Evolutionary conservation across 2,329 filamentous ascomycete genomes (phyloP).

Genomic region (Fusarium multiceps): DNA sequence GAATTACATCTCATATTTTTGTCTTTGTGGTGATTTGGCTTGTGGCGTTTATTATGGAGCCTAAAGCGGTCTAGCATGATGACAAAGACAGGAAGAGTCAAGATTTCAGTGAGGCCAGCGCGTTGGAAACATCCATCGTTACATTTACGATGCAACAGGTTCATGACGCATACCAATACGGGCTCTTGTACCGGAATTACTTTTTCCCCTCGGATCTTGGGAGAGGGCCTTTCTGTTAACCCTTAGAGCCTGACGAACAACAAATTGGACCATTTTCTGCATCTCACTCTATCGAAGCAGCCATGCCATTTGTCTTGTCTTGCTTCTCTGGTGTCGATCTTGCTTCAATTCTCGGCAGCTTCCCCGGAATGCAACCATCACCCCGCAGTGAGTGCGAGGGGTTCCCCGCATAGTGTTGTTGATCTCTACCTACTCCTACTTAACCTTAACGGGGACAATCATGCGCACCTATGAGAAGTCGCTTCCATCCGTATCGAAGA

Average conservation of each 20-base stretch:
- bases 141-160: neutral
- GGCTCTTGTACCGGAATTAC: no score
- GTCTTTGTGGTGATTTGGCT: neutral
- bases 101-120: neutral
- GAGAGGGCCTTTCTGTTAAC: neutral
- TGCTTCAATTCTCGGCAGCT: neutral
- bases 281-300: no score
- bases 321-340: neutral
- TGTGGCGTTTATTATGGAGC: neutral
- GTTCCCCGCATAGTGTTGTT: neutral
- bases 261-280: no score
- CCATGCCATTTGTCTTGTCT: neutral
- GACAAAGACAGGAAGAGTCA: neutral
- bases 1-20: neutral
- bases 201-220: no score
- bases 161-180: neutral
- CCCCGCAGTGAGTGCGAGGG: neutral
- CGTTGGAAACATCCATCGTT: neutral
- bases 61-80: neutral
- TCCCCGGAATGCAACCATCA: neutral
- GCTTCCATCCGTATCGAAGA: no score
- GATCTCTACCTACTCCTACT: neutral
- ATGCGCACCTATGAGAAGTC: neutral
- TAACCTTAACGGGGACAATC: neutral
- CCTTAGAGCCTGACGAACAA: no score